phyloP scores from a whole-genome alignment of 208 protist genomes.

The Trypanosoma avium region DNA sequence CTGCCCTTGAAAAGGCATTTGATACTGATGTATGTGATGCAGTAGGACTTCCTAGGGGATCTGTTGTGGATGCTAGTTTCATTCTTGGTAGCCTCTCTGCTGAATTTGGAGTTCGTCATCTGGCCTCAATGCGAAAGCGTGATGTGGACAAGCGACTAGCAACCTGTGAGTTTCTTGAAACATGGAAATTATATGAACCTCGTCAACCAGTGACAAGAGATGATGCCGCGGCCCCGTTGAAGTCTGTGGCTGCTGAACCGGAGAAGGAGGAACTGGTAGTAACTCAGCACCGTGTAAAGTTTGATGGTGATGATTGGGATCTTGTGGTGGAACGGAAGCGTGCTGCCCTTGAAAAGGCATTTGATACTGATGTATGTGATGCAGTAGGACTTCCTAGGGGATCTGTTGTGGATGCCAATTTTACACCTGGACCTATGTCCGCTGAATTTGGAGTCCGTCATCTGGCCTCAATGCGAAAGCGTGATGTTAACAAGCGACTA shows the following conservation, averaged over 20 bases:
- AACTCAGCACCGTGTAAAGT: slow-evolving; percentile 40
- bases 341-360: slow-evolving; percentile 25
- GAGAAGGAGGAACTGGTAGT: slow-evolving; percentile 13
- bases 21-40: slow-evolving; percentile 34
- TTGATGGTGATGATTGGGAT: slow-evolving; percentile 42
- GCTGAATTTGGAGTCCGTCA: slow-evolving; percentile 34
- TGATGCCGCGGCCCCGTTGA: background rate
- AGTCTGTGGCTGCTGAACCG: background rate
- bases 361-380: slow-evolving; percentile 34
- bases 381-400: slow-evolving; percentile 20
- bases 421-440: slow-evolving; percentile 25
- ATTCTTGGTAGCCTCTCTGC: slow-evolving; percentile 26
- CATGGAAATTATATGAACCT: slow-evolving; percentile 38
- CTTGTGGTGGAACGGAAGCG: slow-evolving; percentile 28
- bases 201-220: background rate
- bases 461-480: slow-evolving; percentile 6
- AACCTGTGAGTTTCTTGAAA: slow-evolving; percentile 30
- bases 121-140: slow-evolving; percentile 7
- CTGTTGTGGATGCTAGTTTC: slow-evolving; percentile 28
- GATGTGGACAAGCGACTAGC: slow-evolving; percentile 13
- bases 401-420: slow-evolving; percentile 24
- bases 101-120: slow-evolving; percentile 31
- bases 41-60: slow-evolving; percentile 12
- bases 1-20: slow-evolving; percentile 31
- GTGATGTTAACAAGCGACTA: slow-evolving; percentile 13